phyloP scores from a whole-genome alignment of 2,329 filamentous ascomycete species.

The Corniculantispora saksenae region DNA sequence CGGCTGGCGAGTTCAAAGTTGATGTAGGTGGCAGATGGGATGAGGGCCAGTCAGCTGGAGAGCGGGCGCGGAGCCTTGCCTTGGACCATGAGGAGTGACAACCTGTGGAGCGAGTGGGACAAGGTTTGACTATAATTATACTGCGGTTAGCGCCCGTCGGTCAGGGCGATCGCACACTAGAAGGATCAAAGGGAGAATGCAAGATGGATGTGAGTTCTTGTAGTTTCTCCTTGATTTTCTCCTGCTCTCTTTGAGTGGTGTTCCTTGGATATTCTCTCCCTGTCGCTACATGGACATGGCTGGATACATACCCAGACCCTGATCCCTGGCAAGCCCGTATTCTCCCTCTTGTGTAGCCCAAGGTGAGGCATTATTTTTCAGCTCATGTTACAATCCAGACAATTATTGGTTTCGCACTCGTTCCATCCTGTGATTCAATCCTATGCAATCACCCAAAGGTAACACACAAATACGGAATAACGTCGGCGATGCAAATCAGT shows the following conservation, averaged over 20 bases:
- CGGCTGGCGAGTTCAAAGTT: neutral
- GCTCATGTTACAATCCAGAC: neutral
- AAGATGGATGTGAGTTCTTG: neutral
- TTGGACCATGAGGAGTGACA: constrained; percentile 2
- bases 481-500: neutral
- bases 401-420: neutral
- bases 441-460: neutral
- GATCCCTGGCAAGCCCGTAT: neutral
- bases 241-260: neutral
- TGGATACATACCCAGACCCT: neutral
- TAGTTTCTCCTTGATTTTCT: neutral
- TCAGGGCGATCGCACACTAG: neutral
- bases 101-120: constrained; percentile 6
- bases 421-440: neutral
- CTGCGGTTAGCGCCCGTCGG: neutral
- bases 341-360: neutral
- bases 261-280: neutral
- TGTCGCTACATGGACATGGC: neutral
- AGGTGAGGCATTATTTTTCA: neutral
- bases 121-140: neutral
- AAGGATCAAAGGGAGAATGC: neutral
- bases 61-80: neutral
- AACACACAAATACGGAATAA: constrained; percentile 8
- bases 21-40: neutral
- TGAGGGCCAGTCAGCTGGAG: neutral